Evolutionary conservation across 169 alveolate genomes (phyloP), one percentile per base, ranked within the genome.

Genomic region (Eimeria maxima): DNA sequence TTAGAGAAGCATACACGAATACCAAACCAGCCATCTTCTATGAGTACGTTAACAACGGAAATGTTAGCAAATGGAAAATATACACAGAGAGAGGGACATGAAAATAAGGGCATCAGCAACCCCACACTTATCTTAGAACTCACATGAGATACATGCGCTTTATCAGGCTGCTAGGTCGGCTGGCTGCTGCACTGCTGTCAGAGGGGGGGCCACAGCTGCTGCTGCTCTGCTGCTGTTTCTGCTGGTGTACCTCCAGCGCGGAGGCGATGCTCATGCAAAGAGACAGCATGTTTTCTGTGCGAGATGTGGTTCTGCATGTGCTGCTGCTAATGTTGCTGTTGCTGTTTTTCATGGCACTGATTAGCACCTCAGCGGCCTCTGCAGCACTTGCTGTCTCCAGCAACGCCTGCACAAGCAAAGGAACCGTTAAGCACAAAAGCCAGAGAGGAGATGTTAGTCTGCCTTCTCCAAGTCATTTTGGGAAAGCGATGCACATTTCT

Each of bases 351-450:
- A 53, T 53, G 63, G 6, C 18, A 2, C 63, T 53, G 63, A 53
- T 53, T 1, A 69, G 44, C 42, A 69, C 29, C 57, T 76, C 90
- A 80, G 90, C 90, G 11, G 90, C 90, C 63, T 38, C 90, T 16
- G 47, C 90, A 47, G 90, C 90, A 80, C 67, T 16, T 11, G 38
- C 63, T 5, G 67, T n/a, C 42, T 80, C 90, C 29, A 80, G 2
- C 55, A 76, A 60, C 16, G n/a, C 20, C 90, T 80, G 4, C 90
- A 27, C 63, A 80, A 29, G n/a, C 63, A 80, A 11, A 80, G 0
- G 38, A n/a, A n/a, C 45, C 3, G 27, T 7, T 33, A 53, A 27
- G 24, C 24, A 11, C 86, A 74, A 33, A 20, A 20, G 47, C 44
- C 80, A 24, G 10, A 14, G 57, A 74, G 16, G 86, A 33, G 27